These are phyloP conservation scores for Sporodiniella umbellata DNA, from an alignment of 371 early-diverging fungal species.

Conservation along the genomic window DNA sequence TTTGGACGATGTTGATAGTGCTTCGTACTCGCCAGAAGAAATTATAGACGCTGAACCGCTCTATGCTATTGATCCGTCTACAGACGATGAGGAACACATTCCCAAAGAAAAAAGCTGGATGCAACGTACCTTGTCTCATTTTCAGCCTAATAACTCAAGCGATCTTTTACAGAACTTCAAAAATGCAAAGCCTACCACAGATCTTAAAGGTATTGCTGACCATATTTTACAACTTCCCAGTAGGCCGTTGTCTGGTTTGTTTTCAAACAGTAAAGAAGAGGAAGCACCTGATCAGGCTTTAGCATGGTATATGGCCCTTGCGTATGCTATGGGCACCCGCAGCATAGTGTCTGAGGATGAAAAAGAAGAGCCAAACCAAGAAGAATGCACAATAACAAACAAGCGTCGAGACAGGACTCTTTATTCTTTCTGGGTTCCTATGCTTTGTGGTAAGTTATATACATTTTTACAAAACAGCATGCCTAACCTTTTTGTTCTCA, in stretches of 20 bases:
- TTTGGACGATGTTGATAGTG: slow-evolving; percentile 15
- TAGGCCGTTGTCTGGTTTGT: slow-evolving; percentile 39
- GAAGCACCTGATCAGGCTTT: slow-evolving; percentile 33
- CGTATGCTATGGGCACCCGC: slow-evolving; percentile 44
- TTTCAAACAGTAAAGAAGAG: slow-evolving; percentile 18
- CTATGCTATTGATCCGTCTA: background rate
- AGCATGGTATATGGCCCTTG: slow-evolving; percentile 50
- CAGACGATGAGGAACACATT: slow-evolving; percentile 7
- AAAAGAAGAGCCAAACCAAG: background rate
- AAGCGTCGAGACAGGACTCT: slow-evolving; percentile 39
- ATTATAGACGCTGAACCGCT: slow-evolving; percentile 22
- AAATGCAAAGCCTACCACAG: slow-evolving; percentile 32
- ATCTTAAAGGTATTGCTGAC: slow-evolving; percentile 35
- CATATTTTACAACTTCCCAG: slow-evolving; percentile 36
- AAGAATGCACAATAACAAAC: slow-evolving; percentile 12
- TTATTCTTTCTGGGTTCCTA: slow-evolving; percentile 48
- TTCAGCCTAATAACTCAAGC: slow-evolving; percentile 27
- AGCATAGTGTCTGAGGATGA: slow-evolving; percentile 14
- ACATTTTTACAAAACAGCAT: background rate
- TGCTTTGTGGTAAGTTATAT: slow-evolving; percentile 41
- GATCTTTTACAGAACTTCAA: slow-evolving; percentile 19
- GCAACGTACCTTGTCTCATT: slow-evolving; percentile 43
- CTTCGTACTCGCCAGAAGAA: slow-evolving; percentile 15
- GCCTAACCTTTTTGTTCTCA: background rate
- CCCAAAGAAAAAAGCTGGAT: slow-evolving; percentile 33